A percentile compares a stretch with the other conserved stretches of the same genome.
phyloP scores from a whole-genome alignment of 768 basidiomycete genomes.

The Serendipita indica region DNA sequence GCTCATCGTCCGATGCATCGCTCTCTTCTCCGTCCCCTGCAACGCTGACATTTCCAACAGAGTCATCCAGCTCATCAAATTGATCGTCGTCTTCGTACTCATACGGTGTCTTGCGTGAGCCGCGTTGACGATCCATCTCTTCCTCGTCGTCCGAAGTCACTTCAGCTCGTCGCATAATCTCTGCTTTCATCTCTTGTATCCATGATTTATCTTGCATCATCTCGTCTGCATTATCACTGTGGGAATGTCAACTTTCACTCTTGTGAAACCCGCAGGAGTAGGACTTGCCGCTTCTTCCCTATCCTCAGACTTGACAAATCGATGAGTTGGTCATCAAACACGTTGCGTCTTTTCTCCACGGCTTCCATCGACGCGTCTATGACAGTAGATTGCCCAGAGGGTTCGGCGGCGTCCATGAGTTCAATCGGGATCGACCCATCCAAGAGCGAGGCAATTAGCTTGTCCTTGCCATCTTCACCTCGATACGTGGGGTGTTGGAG shows the following conservation, averaged over 20 bases:
- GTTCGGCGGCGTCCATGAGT: constrained; percentile 14
- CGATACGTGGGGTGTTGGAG: constrained; percentile 33
- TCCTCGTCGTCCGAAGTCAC: constrained; percentile 42
- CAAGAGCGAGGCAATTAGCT: constrained; percentile 54
- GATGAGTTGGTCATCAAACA: constrained; percentile 60
- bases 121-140: constrained; percentile 29
- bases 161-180: constrained; percentile 66
- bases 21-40: constrained; percentile 44
- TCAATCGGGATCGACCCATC: constrained; percentile 48
- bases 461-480: constrained; percentile 43
- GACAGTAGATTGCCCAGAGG: neutral
- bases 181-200: constrained; percentile 65
- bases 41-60: constrained; percentile 29
- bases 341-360: constrained; percentile 41
- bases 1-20: constrained; percentile 26
- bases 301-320: constrained; percentile 43
- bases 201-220: constrained; percentile 41
- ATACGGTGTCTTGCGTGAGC: constrained; percentile 17
- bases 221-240: constrained; percentile 32
- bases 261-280: neutral
- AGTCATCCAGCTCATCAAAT: constrained; percentile 29
- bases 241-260: neutral
- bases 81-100: constrained; percentile 41
- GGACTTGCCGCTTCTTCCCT: constrained; percentile 42
- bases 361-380: constrained; percentile 15